These are phyloP conservation scores for Yarrowia keelungensis DNA, from an alignment of 805 yeast genomes.

Conservation along the genomic window DNA sequence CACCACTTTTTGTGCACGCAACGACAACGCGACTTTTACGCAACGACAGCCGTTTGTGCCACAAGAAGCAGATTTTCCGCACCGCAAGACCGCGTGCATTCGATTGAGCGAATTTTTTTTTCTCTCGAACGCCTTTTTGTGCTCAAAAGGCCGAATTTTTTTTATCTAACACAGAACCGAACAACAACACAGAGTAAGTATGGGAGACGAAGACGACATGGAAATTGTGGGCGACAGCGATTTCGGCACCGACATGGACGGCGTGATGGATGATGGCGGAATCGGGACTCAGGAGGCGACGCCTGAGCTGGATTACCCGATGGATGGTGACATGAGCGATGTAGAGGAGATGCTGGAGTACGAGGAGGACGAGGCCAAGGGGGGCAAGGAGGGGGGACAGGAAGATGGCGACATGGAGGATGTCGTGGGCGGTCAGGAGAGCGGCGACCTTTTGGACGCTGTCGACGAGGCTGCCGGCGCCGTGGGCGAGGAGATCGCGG, in stretches of 20 bases:
- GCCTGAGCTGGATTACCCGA: conserved; percentile 17
- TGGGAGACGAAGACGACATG: conserved; percentile 22
- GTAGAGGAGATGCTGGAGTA: conserved; percentile 30
- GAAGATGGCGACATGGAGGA: too few relatives aligned
- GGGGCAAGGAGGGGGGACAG: too few relatives aligned
- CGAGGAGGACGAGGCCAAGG: conserved; percentile 10
- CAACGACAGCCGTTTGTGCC: neutral
- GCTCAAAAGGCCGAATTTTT: too few relatives aligned
- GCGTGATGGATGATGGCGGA: neutral
- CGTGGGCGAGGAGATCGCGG: neutral
- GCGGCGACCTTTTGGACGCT: too few relatives aligned
- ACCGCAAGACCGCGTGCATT: neutral
- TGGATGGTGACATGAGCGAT: conserved; percentile 29
- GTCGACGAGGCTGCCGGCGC: too few relatives aligned
- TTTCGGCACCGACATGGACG: conserved; percentile 6
- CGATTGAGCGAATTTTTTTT: conserved; percentile 2
- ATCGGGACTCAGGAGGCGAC: neutral
- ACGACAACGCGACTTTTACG: conserved; percentile 13
- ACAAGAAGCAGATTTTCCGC: neutral
- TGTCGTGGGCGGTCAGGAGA: too few relatives aligned
- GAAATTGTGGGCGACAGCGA: conserved; percentile 20
- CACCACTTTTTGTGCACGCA: conserved; percentile 1
- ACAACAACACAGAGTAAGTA: conserved; percentile 8
- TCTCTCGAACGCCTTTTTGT: too few relatives aligned
- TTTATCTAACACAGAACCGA: conserved; percentile 2